Conservation (phyloP, 164 flowering plant genomes). For the Vitis cinerea region DNA sequence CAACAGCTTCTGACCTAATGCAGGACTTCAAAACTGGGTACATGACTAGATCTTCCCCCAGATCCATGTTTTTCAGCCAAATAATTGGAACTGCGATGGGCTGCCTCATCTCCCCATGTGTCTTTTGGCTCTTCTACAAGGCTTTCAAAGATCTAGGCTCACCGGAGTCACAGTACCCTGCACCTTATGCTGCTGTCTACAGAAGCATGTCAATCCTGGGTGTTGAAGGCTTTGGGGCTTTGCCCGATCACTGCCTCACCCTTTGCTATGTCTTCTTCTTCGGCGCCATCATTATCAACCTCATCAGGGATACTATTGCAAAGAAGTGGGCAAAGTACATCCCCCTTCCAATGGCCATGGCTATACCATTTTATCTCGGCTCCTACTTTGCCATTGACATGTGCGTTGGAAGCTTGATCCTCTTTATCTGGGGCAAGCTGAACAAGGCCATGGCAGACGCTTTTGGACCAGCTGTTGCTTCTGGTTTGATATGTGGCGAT, state of each 20-base stretch:
- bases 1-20: constrained; percentile 60
- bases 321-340: constrained; percentile 16
- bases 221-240: constrained; percentile 37
- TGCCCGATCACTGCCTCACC: constrained; percentile 42
- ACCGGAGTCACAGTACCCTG: constrained; percentile 27
- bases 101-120: constrained; percentile 41
- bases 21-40: constrained; percentile 66
- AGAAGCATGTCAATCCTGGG: constrained; percentile 47
- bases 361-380: constrained; percentile 53
- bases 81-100: constrained; percentile 55
- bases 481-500: constrained; percentile 60
- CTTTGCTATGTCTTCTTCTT: constrained; percentile 18
- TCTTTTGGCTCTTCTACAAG: constrained; percentile 54
- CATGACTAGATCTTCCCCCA: constrained; percentile 44
- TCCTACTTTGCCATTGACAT: constrained; percentile 46
- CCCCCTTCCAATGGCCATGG: constrained; percentile 58
- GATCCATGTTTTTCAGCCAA: constrained; percentile 58
- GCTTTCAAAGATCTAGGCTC: constrained; percentile 29
- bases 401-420: constrained; percentile 58
- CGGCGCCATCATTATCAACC: constrained; percentile 10
- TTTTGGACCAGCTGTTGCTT: constrained; percentile 42
- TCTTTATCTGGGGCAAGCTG: constrained; percentile 35
- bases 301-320: not conserved
- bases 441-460: constrained; percentile 34
- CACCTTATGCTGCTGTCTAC: constrained; percentile 38